phyloP scores from a whole-genome alignment of 257 asterid genomes.

The Jaltomata sinuosa region DNA sequence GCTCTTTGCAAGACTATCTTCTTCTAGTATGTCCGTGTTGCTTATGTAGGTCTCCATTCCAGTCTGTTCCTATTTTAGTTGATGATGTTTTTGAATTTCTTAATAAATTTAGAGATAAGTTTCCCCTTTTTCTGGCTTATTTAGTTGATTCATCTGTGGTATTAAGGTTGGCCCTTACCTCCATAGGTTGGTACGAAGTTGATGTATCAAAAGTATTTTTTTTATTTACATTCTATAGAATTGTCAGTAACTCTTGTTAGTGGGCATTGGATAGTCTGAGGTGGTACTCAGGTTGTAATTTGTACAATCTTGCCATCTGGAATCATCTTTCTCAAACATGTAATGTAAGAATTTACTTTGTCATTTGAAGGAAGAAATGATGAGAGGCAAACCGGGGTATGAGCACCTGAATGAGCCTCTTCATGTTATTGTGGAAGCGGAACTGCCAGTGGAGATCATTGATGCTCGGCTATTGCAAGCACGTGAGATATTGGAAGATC shows the following conservation, averaged over 20 bases:
- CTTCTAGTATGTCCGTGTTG: neutral
- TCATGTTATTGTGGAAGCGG: conserved; percentile 91
- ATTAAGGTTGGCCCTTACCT: neutral
- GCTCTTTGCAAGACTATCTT: neutral
- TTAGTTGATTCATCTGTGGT: neutral
- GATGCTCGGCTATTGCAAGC: conserved; percentile 94
- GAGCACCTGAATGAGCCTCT: conserved; percentile 97
- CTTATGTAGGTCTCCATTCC: neutral
- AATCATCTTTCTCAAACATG: neutral
- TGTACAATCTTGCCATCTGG: neutral
- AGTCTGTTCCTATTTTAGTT: neutral
- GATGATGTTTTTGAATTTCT: neutral
- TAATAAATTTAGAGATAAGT: neutral
- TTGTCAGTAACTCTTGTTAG: neutral
- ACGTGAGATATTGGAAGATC: conserved; percentile 79
- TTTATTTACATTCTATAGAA: neutral
- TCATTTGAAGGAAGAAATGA: conserved; percentile 84
- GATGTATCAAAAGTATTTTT: neutral
- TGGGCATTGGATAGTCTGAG: neutral
- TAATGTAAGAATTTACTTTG: neutral
- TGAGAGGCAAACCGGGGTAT: conserved; percentile 98
- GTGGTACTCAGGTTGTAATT: neutral
- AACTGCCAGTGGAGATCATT: conserved; percentile 85
- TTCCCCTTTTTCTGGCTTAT: neutral
- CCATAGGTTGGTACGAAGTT: neutral